Base-by-base conservation (phyloP, 2,329 filamentous ascomycete species). In the Pestalotiopsis sp. region DNA sequence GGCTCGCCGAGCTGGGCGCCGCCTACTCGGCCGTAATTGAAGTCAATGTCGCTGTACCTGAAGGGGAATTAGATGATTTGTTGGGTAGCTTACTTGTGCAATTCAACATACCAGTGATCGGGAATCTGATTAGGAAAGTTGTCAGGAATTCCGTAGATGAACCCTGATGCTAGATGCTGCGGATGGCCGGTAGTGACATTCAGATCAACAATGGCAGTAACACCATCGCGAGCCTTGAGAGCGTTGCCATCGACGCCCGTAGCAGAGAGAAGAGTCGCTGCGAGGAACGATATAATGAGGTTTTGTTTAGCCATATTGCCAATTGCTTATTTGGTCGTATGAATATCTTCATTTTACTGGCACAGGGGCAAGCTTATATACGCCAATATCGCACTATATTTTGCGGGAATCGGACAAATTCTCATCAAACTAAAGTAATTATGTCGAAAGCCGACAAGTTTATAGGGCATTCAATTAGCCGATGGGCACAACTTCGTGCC, bases 131-230 rank as follows among this genome's bases (percentile, higher is more conserved):
- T 65, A 7, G 61, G 61, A 4, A 63, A 56, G 3, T 59, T 59
- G 59, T 74, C 73, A 2, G 73, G 73, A 36, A 74, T 70, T 49
- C 73, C 73, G 20, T 75, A 75, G 11, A 74, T 65, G 9, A 74
- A 70, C 1, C 73, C 73, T 20, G 73, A 72, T 17, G 73, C 73
- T 25, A 73, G 70, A 45, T 74, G 72, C 41, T 72, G 52, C 2
- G 73, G 71, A 20, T 61, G 5, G 0, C 73, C 73, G 11, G 63
- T 70, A 12, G 69, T 68, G 31, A 66, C 68, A 3, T 63, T 25
- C 20, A 75, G 72, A 64, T 73, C 60, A 4, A 74, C 73, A 2
- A 69, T 57, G 1, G 73, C 73, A 5, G 73, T 75, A 27, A 45
- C 56, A n/a, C n/a, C 41, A 17, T 68, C 67, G 11, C 67, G 62